Conservation (phyloP, 2,329 filamentous ascomycete genomes). For the Aspergillus sp. region DNA sequence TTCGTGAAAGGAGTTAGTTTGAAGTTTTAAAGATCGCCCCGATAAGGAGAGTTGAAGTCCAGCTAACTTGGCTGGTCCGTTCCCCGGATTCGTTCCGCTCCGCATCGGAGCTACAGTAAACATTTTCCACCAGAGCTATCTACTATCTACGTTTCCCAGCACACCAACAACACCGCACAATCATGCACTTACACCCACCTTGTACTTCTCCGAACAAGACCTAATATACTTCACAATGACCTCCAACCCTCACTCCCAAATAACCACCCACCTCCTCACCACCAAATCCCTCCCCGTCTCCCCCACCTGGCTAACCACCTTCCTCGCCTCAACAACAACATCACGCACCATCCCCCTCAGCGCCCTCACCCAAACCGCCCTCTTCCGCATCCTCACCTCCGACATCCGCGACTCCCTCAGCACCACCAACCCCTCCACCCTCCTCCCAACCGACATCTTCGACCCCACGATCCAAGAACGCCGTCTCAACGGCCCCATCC, state of each 20-base stretch:
- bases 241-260: slow-evolving; percentile 29
- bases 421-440: slow-evolving; percentile 47
- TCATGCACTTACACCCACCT: neutral
- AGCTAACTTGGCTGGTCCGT: slow-evolving; percentile 24
- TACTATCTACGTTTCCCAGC: no score
- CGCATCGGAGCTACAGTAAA: slow-evolving; percentile 4
- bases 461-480: slow-evolving; percentile 58
- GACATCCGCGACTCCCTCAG: slow-evolving; percentile 69
- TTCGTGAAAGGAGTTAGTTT: no score
- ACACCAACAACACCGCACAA: neutral
- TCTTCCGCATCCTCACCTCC: slow-evolving; percentile 75
- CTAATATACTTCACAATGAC: slow-evolving; percentile 25
- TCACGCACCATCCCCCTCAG: slow-evolving; percentile 63
- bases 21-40: no score
- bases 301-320: slow-evolving; percentile 63
- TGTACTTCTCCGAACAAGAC: no score
- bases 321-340: slow-evolving; percentile 57
- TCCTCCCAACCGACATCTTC: slow-evolving; percentile 61
- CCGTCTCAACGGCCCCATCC: slow-evolving; percentile 62
- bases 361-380: slow-evolving; percentile 75
- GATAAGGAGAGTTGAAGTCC: slow-evolving; percentile 6
- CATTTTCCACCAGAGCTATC: neutral
- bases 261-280: slow-evolving; percentile 57
- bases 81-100: slow-evolving; percentile 21
- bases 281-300: slow-evolving; percentile 59